These are phyloP conservation scores for Pseudocercospora pini-densiflorae DNA, from an alignment of 2,329 filamentous ascomycete genomes.

Conservation along the genomic window DNA sequence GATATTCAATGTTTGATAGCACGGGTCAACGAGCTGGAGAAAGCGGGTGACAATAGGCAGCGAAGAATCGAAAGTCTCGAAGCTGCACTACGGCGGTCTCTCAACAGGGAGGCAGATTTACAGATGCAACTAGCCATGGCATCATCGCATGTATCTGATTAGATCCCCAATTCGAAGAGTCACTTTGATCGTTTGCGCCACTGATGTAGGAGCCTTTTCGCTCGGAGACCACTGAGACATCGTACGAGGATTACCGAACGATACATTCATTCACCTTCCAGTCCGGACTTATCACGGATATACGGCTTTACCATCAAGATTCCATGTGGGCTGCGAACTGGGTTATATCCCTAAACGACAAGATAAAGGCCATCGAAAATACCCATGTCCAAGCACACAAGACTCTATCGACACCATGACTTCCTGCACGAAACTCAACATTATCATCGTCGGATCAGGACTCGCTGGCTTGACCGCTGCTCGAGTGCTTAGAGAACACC, in stretches of 20 bases:
- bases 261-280: too few relatives aligned
- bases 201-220: too few relatives aligned
- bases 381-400: not conserved
- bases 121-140: too few relatives aligned
- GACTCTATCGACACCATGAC: not conserved
- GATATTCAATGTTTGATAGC: not conserved
- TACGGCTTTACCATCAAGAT: not conserved
- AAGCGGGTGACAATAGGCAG: not conserved
- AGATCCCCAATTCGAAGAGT: too few relatives aligned
- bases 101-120: not conserved
- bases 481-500: not conserved
- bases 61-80: not conserved
- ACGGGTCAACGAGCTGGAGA: not conserved
- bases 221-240: too few relatives aligned
- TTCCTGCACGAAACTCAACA: not conserved
- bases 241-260: too few relatives aligned
- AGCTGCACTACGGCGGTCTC: not conserved
- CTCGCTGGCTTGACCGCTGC: conserved; percentile 1
- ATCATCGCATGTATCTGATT: too few relatives aligned
- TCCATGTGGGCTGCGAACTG: too few relatives aligned
- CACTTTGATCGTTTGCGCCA: too few relatives aligned
- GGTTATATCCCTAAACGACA: not conserved
- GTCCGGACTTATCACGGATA: not conserved
- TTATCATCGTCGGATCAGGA: conserved; percentile 1
- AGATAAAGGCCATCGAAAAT: not conserved